A percentile compares a stretch with the other conserved stretches of the same genome.
phyloP scores from a whole-genome alignment of 108 stramenopile genomes.

The Cyclotella sp. region DNA sequence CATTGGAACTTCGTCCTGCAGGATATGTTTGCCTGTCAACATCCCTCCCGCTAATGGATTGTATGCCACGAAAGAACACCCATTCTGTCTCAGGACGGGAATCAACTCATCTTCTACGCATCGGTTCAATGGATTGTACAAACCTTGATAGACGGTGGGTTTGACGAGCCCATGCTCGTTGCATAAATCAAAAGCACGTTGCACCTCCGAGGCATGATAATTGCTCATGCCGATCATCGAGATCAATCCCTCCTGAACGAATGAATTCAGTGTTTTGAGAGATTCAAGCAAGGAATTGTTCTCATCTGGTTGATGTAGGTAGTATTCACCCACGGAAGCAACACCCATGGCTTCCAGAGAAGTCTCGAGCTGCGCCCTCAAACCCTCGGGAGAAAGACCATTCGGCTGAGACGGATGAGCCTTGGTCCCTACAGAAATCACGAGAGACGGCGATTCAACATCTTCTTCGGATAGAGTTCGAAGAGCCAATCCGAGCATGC shows the following conservation, averaged over 20 bases:
- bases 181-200: slow-evolving; percentile 81
- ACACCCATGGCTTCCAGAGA: slow-evolving; percentile 70
- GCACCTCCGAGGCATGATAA: slow-evolving; percentile 82
- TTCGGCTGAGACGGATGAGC: slow-evolving; percentile 73
- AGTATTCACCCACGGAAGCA: slow-evolving; percentile 67
- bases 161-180: slow-evolving; percentile 68
- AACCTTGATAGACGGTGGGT: slow-evolving; percentile 93
- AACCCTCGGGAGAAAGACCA: slow-evolving; percentile 74
- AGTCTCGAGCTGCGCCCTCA: slow-evolving; percentile 62
- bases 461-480: not conserved
- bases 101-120: slow-evolving; percentile 86
- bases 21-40: slow-evolving; percentile 80
- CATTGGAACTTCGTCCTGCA: slow-evolving; percentile 39
- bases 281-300: slow-evolving; percentile 68
- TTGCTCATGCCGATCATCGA: slow-evolving; percentile 79
- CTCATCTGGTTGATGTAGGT: slow-evolving; percentile 90
- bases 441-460: not conserved
- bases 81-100: slow-evolving; percentile 74
- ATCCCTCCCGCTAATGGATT: slow-evolving; percentile 94
- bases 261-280: slow-evolving; percentile 53
- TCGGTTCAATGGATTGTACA: slow-evolving; percentile 96
- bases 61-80: slow-evolving; percentile 92
- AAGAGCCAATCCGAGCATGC: slow-evolving; percentile 61
- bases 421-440: slow-evolving; percentile 73
- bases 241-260: slow-evolving; percentile 68